phyloP scores from a whole-genome alignment of 2,329 filamentous ascomycete genomes.

The Colletotrichum aenigma region DNA sequence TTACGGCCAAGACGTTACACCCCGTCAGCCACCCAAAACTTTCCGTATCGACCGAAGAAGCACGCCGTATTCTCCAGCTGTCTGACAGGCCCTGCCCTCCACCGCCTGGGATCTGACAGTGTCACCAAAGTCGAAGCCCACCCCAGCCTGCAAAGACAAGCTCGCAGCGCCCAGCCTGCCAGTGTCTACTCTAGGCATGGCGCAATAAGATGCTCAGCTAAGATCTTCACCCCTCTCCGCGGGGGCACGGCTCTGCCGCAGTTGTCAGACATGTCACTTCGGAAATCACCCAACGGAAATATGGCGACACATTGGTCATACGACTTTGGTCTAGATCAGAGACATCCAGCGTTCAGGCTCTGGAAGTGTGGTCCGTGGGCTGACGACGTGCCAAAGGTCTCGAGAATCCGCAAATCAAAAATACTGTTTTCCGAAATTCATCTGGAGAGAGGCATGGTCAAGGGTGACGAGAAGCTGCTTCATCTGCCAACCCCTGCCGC shows the following conservation, averaged over 20 bases:
- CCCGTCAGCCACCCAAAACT: background rate
- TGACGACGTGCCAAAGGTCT: background rate
- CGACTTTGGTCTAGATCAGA: background rate
- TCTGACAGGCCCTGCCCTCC: background rate
- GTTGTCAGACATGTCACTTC: background rate
- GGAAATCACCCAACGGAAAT: background rate
- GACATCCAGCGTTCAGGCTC: background rate
- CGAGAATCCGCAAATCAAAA: background rate
- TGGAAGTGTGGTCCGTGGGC: background rate
- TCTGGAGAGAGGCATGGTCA: background rate
- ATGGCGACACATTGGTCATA: background rate
- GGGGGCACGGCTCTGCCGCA: background rate
- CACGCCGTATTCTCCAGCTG: background rate
- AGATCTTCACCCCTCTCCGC: background rate
- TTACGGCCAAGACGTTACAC: background rate
- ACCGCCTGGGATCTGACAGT: background rate
- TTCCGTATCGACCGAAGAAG: background rate
- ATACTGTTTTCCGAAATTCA: background rate
- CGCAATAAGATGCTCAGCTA: background rate
- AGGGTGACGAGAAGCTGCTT: slow-evolving; percentile 7
- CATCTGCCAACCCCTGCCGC: background rate
- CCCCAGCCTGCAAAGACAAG: background rate
- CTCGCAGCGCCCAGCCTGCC: background rate
- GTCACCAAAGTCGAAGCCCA: background rate
- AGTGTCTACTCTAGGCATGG: background rate